Evolutionary conservation across 441 rosid species (phyloP).

Genomic region (Bruguiera hainesii): DNA sequence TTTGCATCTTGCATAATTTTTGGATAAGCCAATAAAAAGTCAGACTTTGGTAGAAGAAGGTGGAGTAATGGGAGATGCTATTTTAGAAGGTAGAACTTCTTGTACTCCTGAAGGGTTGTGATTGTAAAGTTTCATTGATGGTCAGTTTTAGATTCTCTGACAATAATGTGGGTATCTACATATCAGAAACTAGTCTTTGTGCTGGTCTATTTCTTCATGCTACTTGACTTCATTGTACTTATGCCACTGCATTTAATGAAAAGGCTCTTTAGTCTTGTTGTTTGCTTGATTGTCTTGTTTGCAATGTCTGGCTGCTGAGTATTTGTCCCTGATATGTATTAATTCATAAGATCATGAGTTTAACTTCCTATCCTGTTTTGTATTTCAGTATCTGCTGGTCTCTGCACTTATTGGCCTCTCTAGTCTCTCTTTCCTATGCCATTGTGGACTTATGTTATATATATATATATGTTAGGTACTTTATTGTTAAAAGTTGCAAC

Average conservation of each 20-base stretch:
- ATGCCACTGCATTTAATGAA: conserved; percentile 2
- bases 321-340: conserved; percentile 8
- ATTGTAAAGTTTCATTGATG: not conserved
- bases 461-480: conserved; percentile 63
- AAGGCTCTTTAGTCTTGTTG: conserved; percentile 9
- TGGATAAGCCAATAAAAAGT: too few species aligned
- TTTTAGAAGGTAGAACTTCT: not conserved
- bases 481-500: conserved; percentile 97
- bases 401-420: not conserved
- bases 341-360: not conserved
- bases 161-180: not conserved
- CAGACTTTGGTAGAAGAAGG: too few species aligned
- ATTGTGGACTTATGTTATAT: conserved; percentile 25
- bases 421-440: not conserved
- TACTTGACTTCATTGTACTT: not conserved
- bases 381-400: not conserved
- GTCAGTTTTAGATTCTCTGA: not conserved
- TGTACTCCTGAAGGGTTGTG: not conserved
- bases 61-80: not conserved
- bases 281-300: conserved; percentile 1
- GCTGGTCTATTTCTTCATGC: not conserved
- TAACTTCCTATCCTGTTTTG: not conserved
- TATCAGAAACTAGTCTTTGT: not conserved
- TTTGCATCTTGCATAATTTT: too few species aligned
- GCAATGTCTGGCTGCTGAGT: conserved; percentile 16